A percentile compares a stretch with the other conserved stretches of the same genome.
Evolutionary conservation across 805 yeast species (phyloP).

Genomic region (Blastobotrys americana): DNA sequence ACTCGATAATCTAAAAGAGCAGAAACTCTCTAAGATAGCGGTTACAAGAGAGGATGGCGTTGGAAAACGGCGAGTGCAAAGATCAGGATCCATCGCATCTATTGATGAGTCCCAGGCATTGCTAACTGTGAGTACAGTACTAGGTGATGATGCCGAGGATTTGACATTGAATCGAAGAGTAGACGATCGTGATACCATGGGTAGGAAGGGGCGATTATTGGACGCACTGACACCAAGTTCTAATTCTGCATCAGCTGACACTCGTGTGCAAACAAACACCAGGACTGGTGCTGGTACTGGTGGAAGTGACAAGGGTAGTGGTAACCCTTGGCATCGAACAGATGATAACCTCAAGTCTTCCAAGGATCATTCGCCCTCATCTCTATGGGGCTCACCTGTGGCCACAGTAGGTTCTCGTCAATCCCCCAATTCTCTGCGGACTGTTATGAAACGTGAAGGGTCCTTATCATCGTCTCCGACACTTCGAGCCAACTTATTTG

Average conservation of each 20-base stretch:
- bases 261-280: no score
- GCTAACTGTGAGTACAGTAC: slow-evolving; percentile 4
- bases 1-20: background rate
- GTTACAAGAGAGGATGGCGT: background rate
- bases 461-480: background rate
- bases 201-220: no score
- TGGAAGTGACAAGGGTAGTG: no score
- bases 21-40: background rate
- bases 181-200: no score
- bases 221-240: no score
- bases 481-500: background rate
- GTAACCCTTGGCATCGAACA: no score
- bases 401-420: background rate
- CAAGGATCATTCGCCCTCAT: background rate
- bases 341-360: no score
- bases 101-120: slow-evolving; percentile 4
- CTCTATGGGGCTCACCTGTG: background rate
- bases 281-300: no score
- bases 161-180: no score
- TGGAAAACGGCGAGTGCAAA: slow-evolving; percentile 3
- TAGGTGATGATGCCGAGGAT: slow-evolving; percentile 5
- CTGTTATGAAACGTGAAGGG: background rate
- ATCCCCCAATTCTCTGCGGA: background rate
- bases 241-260: no score
- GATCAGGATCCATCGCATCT: background rate